These are phyloP conservation scores for Medicago lupulina DNA, from an alignment of 306 rosid species.

Conservation along the genomic window DNA sequence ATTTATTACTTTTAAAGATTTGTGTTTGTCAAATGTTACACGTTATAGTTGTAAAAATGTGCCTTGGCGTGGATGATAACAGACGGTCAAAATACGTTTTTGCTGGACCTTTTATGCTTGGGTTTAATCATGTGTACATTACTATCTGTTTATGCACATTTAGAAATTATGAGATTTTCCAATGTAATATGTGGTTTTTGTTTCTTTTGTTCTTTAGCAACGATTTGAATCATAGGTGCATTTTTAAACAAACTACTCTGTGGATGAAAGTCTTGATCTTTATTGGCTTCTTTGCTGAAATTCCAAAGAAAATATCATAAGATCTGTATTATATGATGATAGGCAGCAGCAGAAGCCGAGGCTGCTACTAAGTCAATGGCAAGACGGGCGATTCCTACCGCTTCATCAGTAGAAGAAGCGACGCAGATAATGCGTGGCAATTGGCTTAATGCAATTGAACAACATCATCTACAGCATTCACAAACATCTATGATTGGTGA, in stretches of 20 bases:
- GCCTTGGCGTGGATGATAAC: too few species aligned
- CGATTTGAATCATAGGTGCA: background rate
- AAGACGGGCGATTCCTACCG: constrained; percentile 58
- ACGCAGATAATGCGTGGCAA: constrained; percentile 53
- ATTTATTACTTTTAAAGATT: background rate
- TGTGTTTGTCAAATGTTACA: too few species aligned
- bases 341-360: constrained; percentile 87
- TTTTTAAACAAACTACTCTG: background rate
- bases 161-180: constrained; percentile 26
- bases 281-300: background rate
- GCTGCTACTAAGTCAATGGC: constrained; percentile 69
- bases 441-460: constrained; percentile 65
- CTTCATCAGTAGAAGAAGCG: constrained; percentile 62
- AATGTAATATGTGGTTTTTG: constrained; percentile 13
- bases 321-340: constrained; percentile 33
- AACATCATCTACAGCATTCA: constrained; percentile 58
- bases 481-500: constrained; percentile 48
- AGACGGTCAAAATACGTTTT: too few species aligned
- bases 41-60: too few species aligned
- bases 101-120: too few species aligned
- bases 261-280: constrained; percentile 8
- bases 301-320: constrained; percentile 25
- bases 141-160: constrained; percentile 3
- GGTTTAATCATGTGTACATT: background rate
- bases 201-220: constrained; percentile 1